phyloP scores from a whole-genome alignment of 164 flowering plant species.

The Malania oleifera region DNA sequence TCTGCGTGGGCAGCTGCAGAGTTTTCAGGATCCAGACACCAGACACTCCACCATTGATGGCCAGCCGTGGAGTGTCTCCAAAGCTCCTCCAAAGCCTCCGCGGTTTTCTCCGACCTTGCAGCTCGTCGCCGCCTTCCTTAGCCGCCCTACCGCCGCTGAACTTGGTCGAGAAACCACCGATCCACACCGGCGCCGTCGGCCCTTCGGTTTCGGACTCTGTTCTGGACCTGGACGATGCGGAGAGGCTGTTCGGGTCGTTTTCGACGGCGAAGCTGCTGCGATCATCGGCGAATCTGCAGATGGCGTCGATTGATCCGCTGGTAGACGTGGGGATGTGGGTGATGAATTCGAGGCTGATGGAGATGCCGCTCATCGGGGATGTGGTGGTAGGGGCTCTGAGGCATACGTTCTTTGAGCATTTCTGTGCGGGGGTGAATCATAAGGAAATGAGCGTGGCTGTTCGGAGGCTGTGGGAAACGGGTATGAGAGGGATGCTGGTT shows the following conservation, averaged over 20 bases:
- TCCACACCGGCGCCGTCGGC: not conserved
- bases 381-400: conserved; percentile 25
- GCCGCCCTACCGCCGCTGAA: conserved; percentile 4
- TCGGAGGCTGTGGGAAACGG: conserved; percentile 31
- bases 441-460: conserved; percentile 47
- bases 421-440: conserved; percentile 61
- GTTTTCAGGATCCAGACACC: no score
- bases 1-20: no score
- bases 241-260: conserved; percentile 48
- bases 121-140: conserved; percentile 27
- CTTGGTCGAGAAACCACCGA: conserved; percentile 10
- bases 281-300: conserved; percentile 40
- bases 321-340: conserved; percentile 69
- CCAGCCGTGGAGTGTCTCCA: conserved; percentile 19
- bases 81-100: conserved; percentile 22
- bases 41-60: conserved; percentile 24
- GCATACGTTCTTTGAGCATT: conserved; percentile 66
- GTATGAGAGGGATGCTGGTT: conserved; percentile 67
- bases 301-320: conserved; percentile 47
- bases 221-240: conserved; percentile 35
- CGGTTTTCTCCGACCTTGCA: conserved; percentile 14
- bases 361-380: conserved; percentile 19
- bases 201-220: not conserved
- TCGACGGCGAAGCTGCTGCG: conserved; percentile 40
- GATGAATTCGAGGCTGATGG: conserved; percentile 57